phyloP scores from a whole-genome alignment of 1,284 basidiomycete species.

The Puccinia horiana region DNA sequence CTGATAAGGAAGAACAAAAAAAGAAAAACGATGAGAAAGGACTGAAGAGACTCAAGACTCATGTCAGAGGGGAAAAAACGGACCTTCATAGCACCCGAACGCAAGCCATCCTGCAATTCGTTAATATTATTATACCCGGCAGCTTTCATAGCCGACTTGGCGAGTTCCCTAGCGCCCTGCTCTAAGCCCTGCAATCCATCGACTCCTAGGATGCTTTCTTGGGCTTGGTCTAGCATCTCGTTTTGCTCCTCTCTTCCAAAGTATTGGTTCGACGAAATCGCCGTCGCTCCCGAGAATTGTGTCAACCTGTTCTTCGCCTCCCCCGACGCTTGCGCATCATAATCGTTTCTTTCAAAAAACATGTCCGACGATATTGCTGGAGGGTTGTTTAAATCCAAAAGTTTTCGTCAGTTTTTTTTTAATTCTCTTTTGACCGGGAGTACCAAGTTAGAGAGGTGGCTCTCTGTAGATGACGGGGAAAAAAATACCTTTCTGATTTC shows the following conservation, averaged over 20 bases:
- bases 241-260: slow-evolving; percentile 82
- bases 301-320: slow-evolving; percentile 82
- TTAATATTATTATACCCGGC: slow-evolving; percentile 83
- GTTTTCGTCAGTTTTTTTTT: background rate
- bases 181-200: slow-evolving; percentile 67
- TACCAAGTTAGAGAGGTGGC: no score
- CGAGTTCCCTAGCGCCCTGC: slow-evolving; percentile 74
- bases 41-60: background rate
- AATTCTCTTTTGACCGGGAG: no score
- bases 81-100: slow-evolving; percentile 82
- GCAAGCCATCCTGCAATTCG: slow-evolving; percentile 78
- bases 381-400: background rate
- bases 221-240: slow-evolving; percentile 61
- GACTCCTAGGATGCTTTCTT: slow-evolving; percentile 59
- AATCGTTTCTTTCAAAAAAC: slow-evolving; percentile 88
- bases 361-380: slow-evolving; percentile 89
- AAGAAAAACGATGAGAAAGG: background rate
- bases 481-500: slow-evolving; percentile 71
- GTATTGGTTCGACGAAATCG: slow-evolving; percentile 93
- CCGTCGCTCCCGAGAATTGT: slow-evolving; percentile 84
- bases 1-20: slow-evolving; percentile 14
- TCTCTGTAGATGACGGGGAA: slow-evolving; percentile 6
- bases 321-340: slow-evolving; percentile 72
- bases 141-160: slow-evolving; percentile 68
- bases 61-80: slow-evolving; percentile 54